Evolutionary conservation across 805 yeast species (phyloP).

Genomic region (Tetrapisispora taiwanensis): DNA sequence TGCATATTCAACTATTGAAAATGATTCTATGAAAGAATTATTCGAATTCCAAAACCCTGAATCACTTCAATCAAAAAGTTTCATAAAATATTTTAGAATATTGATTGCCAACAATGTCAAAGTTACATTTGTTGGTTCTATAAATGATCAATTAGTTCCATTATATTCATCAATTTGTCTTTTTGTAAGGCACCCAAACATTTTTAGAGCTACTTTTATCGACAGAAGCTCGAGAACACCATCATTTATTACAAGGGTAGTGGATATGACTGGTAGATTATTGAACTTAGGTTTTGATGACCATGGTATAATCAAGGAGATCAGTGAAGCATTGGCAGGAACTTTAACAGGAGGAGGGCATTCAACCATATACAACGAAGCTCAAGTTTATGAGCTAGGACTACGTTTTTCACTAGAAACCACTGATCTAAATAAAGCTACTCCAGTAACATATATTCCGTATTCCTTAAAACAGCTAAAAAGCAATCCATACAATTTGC

Average conservation of each 20-base stretch:
- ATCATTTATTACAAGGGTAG: slow-evolving; percentile 61
- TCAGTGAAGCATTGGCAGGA: slow-evolving; percentile 74
- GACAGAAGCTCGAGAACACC: slow-evolving; percentile 78
- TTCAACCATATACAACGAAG: slow-evolving; percentile 77
- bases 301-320: slow-evolving; percentile 76
- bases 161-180: slow-evolving; percentile 77
- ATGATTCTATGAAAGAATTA: slow-evolving; percentile 73
- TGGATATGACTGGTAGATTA: slow-evolving; percentile 61
- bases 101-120: slow-evolving; percentile 65
- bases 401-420: slow-evolving; percentile 68
- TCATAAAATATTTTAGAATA: slow-evolving; percentile 54
- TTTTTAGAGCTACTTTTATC: slow-evolving; percentile 79
- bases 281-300: slow-evolving; percentile 74
- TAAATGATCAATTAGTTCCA: slow-evolving; percentile 92
- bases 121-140: slow-evolving; percentile 73
- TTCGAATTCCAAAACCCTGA: slow-evolving; percentile 79
- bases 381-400: slow-evolving; percentile 74
- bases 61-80: slow-evolving; percentile 60
- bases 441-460: slow-evolving; percentile 29
- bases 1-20: slow-evolving; percentile 85
- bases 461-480: slow-evolving; percentile 60
- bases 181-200: slow-evolving; percentile 80
- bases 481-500: slow-evolving; percentile 73
- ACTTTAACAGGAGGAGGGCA: slow-evolving; percentile 94
- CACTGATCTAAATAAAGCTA: slow-evolving; percentile 40